Percentiles rank a stretch among this genome's conserved stretches.
phyloP scores from a whole-genome alignment of 2,329 filamentous ascomycete species.

The Dactylonectria estremocensis region DNA sequence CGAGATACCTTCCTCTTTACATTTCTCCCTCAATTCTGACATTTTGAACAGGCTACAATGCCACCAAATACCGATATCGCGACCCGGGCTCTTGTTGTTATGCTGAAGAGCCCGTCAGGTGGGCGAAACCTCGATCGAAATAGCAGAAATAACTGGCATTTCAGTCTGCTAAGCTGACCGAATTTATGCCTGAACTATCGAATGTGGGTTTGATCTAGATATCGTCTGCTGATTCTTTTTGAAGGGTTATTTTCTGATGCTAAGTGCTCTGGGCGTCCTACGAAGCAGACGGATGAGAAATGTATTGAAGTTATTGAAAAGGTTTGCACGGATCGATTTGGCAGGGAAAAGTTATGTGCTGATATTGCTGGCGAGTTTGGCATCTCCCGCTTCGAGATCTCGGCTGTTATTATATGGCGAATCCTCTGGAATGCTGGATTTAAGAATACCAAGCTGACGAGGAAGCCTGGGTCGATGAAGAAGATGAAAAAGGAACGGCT shows the following conservation, averaged over 20 bases:
- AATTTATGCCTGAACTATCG: constrained; percentile 23
- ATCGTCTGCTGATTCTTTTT: constrained; percentile 5
- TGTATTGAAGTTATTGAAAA: not conserved
- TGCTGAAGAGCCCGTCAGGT: not conserved
- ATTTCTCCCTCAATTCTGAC: no score
- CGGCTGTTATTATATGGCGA: not conserved
- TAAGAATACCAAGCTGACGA: not conserved
- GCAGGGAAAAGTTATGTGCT: constrained; percentile 26
- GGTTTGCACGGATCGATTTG: constrained; percentile 17
- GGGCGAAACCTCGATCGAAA: constrained; percentile 9
- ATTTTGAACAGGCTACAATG: not conserved
- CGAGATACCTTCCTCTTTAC: no score
- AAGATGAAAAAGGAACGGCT: not conserved
- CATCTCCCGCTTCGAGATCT: not conserved
- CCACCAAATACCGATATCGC: constrained; percentile 15
- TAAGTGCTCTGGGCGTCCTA: not conserved
- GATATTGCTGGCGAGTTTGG: constrained; percentile 13
- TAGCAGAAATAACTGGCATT: constrained; percentile 7
- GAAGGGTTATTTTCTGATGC: constrained; percentile 21
- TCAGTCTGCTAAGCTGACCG: constrained; percentile 10
- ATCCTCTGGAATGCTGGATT: constrained; percentile 10
- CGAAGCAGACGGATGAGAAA: not conserved
- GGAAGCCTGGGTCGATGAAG: constrained; percentile 10
- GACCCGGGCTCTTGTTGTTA: constrained; percentile 20
- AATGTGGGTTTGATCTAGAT: constrained; percentile 22